Percentiles rank a stretch among this genome's conserved stretches.
These are phyloP conservation scores for Nannochloris sp. DNA, from an alignment of 139 green algal genomes.

Conservation along the genomic window DNA sequence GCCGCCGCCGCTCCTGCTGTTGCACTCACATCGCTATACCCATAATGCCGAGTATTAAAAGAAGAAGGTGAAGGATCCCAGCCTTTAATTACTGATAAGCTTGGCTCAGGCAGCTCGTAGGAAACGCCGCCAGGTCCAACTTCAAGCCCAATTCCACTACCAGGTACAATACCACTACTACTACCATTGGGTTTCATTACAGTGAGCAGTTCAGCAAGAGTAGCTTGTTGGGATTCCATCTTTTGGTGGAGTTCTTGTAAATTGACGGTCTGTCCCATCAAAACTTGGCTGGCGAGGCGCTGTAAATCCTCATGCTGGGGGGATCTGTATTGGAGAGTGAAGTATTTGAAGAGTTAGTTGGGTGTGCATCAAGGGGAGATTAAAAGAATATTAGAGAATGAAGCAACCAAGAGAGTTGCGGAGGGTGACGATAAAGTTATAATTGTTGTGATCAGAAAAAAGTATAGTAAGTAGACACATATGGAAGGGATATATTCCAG, in stretches of 20 bases:
- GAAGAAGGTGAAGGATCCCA: constrained; percentile 11
- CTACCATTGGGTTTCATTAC: background rate
- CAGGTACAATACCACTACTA: too few relatives aligned
- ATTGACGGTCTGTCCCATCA: constrained; percentile 14
- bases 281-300: constrained; percentile 21
- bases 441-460: too few relatives aligned
- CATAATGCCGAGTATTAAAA: too few relatives aligned
- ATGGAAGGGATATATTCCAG: too few relatives aligned
- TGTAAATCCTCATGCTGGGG: constrained; percentile 30
- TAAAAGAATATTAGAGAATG: background rate
- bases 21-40: too few relatives aligned
- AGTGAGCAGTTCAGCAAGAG: constrained; percentile 24
- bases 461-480: too few relatives aligned
- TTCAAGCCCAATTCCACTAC: background rate
- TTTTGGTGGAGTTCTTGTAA: constrained; percentile 22
- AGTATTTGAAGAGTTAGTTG: background rate
- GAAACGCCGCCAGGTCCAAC: background rate
- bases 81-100: constrained; percentile 14
- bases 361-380: background rate
- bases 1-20: too few relatives aligned
- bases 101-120: background rate
- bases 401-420: too few relatives aligned
- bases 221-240: constrained; percentile 31
- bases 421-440: background rate
- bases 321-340: constrained; percentile 13